phyloP scores from a whole-genome alignment of 441 rosid genomes.

The Arabidopsis hybrid region DNA sequence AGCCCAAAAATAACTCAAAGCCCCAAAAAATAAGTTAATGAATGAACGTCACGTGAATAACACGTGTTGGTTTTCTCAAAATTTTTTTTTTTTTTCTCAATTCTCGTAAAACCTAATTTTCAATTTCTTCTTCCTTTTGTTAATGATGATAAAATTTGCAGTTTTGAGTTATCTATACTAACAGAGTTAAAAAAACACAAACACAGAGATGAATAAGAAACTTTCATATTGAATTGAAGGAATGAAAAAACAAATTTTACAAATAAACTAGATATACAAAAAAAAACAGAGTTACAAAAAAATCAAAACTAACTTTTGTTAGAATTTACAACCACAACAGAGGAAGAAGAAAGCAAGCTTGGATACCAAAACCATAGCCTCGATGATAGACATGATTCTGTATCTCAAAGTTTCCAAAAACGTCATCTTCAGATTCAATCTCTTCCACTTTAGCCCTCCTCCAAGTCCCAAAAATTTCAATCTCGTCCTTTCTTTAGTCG shows the following conservation, averaged over 20 bases:
- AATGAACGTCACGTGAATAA: neutral
- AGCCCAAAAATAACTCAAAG: neutral
- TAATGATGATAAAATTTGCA: neutral
- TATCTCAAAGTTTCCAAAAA: slow-evolving; percentile 35
- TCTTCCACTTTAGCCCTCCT: slow-evolving; percentile 41
- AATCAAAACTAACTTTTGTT: neutral
- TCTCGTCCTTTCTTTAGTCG: slow-evolving; percentile 42
- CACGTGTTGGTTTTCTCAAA: neutral
- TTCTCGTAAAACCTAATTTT: neutral
- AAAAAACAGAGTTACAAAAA: slow-evolving; percentile 23
- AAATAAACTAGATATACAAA: neutral
- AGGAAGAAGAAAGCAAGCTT: slow-evolving; percentile 45
- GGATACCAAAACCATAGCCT: slow-evolving; percentile 42
- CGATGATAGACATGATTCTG: slow-evolving; percentile 40
- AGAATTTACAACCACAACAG: slow-evolving; percentile 45
- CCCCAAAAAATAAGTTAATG: neutral
- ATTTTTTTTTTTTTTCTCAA: neutral
- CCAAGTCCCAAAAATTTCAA: slow-evolving; percentile 38
- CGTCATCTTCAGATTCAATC: slow-evolving; percentile 45
- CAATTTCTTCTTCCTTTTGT: neutral
- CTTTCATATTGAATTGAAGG: slow-evolving; percentile 16
- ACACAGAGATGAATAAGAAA: neutral
- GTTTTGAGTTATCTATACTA: neutral
- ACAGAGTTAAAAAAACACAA: neutral
- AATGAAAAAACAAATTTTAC: slow-evolving; percentile 12